A percentile compares a stretch with the other conserved stretches of the same genome.
phyloP scores from a whole-genome alignment of 2,329 filamentous ascomycete species.

The Penicillium vulpinum region DNA sequence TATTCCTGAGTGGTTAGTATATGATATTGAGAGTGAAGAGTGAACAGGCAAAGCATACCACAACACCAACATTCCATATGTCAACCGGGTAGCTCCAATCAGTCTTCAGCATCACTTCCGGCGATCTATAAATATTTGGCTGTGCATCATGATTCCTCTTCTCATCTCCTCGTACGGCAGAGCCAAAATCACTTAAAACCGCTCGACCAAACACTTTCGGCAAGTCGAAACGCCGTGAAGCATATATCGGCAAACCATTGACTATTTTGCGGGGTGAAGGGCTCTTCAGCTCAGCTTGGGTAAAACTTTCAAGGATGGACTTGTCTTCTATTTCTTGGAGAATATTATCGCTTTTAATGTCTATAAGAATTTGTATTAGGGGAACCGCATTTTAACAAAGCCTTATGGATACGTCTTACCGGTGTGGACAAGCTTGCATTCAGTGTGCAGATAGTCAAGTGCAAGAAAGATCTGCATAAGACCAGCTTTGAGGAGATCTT shows the following conservation, averaged over 20 bases:
- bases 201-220: slow-evolving; percentile 8
- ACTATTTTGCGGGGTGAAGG: not conserved
- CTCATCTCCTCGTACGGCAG: slow-evolving; percentile 39
- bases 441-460: slow-evolving; percentile 12
- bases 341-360: not conserved
- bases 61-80: slow-evolving; percentile 53
- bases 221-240: not conserved
- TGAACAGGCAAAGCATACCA: slow-evolving; percentile 50
- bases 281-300: not conserved
- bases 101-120: slow-evolving; percentile 46
- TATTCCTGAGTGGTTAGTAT: not conserved
- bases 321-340: not conserved
- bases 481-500: slow-evolving; percentile 4
- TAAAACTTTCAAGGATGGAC: not conserved
- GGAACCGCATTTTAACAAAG: no score
- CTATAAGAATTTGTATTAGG: no score
- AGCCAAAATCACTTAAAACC: slow-evolving; percentile 42
- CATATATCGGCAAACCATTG: not conserved
- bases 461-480: slow-evolving; percentile 11
- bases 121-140: slow-evolving; percentile 33
- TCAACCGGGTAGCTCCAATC: slow-evolving; percentile 51
- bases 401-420: no score
- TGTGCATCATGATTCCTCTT: slow-evolving; percentile 48
- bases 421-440: slow-evolving; percentile 10
- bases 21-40: no score